A percentile compares a stretch with the other conserved stretches of the same genome.
These are phyloP conservation scores for Myotisia sp. DNA, from an alignment of 2,329 filamentous ascomycete genomes.

Conservation along the genomic window DNA sequence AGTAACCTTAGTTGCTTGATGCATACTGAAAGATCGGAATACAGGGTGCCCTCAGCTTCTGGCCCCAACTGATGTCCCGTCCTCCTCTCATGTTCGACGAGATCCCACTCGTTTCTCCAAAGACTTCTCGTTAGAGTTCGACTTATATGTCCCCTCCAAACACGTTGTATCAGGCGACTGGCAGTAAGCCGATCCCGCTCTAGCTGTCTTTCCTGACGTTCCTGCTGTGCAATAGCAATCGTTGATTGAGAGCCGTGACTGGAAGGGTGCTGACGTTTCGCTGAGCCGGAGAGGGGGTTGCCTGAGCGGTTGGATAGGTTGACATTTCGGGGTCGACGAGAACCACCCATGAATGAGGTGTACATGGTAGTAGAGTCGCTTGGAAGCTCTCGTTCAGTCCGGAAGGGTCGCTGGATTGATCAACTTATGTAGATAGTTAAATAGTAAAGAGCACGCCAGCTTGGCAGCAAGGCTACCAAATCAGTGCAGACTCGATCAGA, in stretches of 20 bases:
- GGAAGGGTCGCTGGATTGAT: neutral
- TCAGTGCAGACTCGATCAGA: too few relatives aligned
- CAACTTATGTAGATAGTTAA: neutral
- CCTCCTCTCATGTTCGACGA: constrained; percentile 34
- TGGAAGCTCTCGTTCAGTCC: too few relatives aligned
- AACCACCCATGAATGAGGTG: constrained; percentile 77
- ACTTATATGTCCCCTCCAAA: constrained; percentile 64
- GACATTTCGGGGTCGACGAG: constrained; percentile 74
- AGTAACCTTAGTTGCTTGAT: constrained; percentile 49
- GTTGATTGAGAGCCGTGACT: constrained; percentile 58
- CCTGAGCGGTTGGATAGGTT: constrained; percentile 75
- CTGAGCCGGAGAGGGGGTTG: constrained; percentile 60
- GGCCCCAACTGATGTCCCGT: constrained; percentile 17
- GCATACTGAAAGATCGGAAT: constrained; percentile 24
- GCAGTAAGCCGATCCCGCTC: constrained; percentile 67
- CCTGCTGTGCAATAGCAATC: constrained; percentile 72
- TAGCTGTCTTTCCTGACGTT: constrained; percentile 63
- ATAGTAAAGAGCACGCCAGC: neutral
- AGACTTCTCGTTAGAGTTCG: constrained; percentile 44
- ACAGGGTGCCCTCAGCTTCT: constrained; percentile 16
- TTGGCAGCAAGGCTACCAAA: neutral
- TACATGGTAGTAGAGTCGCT: constrained; percentile 53
- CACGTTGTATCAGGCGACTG: constrained; percentile 57
- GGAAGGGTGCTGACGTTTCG: constrained; percentile 39
- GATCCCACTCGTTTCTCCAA: constrained; percentile 51